A percentile compares a stretch with the other conserved stretches of the same genome.
These are phyloP conservation scores for Yamadazyma membranifaciens DNA, from an alignment of 1,139 yeast species.

Conservation along the genomic window DNA sequence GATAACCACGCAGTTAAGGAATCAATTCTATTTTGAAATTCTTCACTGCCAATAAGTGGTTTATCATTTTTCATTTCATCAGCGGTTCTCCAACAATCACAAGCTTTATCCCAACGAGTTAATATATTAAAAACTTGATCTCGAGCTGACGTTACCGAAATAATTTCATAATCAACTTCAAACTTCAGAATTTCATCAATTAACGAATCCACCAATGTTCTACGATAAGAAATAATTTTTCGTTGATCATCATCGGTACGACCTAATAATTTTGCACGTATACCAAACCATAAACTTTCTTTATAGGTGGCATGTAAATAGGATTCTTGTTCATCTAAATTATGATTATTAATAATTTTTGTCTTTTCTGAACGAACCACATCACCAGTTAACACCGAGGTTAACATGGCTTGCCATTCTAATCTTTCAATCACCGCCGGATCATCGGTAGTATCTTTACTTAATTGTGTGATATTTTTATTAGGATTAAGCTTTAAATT, in stretches of 20 bases:
- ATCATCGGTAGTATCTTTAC: conserved; percentile 49
- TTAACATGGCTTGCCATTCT: conserved; percentile 95
- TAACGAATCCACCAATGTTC: conserved; percentile 72
- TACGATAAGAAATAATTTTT: conserved; percentile 64
- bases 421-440: conserved; percentile 75
- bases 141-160: conserved; percentile 28
- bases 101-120: conserved; percentile 63
- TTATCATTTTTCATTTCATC: conserved; percentile 79
- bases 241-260: conserved; percentile 80
- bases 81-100: conserved; percentile 76
- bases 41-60: conserved; percentile 65
- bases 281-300: conserved; percentile 80
- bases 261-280: conserved; percentile 78
- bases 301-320: conserved; percentile 58
- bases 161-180: conserved; percentile 46
- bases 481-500: conserved; percentile 28
- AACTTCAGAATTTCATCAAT: conserved; percentile 71
- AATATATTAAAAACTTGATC: conserved; percentile 57
- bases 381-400: conserved; percentile 90
- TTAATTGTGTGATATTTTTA: conserved; percentile 39
- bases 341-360: conserved; percentile 55
- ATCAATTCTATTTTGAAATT: conserved; percentile 65
- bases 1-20: conserved; percentile 86
- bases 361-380: conserved; percentile 90
- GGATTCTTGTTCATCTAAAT: conserved; percentile 45